A percentile compares a stretch with the other conserved stretches of the same genome.
Evolutionary conservation across 1,284 basidiomycete genomes (phyloP).

Genomic region (Entoloma clypeatum): DNA sequence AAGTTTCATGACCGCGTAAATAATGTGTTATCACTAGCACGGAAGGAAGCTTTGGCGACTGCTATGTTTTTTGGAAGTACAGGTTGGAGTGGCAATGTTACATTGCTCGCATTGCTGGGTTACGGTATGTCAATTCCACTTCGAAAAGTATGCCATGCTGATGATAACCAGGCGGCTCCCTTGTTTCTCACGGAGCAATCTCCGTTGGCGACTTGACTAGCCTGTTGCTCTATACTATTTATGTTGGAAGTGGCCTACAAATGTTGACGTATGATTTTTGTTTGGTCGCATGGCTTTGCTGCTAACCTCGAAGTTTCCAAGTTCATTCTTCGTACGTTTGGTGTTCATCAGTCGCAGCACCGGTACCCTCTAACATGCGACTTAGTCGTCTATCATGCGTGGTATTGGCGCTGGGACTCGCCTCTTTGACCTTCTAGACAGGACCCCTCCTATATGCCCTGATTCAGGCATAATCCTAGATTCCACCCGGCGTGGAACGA

Average conservation of each 20-base stretch:
- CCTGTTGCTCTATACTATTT: slow-evolving; percentile 90
- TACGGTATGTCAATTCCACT: slow-evolving; percentile 57
- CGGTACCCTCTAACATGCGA: slow-evolving; percentile 2
- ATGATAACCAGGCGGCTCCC: slow-evolving; percentile 65
- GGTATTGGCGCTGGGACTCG: slow-evolving; percentile 91
- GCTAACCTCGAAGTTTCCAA: slow-evolving; percentile 22
- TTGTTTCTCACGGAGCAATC: slow-evolving; percentile 85
- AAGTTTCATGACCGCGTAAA: slow-evolving; percentile 70
- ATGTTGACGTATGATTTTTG: slow-evolving; percentile 66
- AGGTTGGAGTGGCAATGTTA: slow-evolving; percentile 94
- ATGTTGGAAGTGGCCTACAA: slow-evolving; percentile 77
- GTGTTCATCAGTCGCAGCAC: neutral
- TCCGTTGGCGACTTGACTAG: slow-evolving; percentile 90
- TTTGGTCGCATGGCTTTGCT: slow-evolving; percentile 2
- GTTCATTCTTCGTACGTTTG: slow-evolving; percentile 60
- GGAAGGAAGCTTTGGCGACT: slow-evolving; percentile 86
- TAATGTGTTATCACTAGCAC: slow-evolving; percentile 72
- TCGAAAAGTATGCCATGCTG: neutral
- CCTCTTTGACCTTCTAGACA: slow-evolving; percentile 90
- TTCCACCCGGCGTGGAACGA: slow-evolving; percentile 54
- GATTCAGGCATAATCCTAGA: slow-evolving; percentile 56
- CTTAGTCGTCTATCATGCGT: slow-evolving; percentile 78
- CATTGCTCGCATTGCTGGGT: slow-evolving; percentile 83
- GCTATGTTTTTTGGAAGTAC: slow-evolving; percentile 93
- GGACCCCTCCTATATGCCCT: slow-evolving; percentile 68